Percentiles rank a stretch among this genome's conserved stretches.
Evolutionary conservation across 2,329 filamentous ascomycete species (phyloP).

Genomic region (Kalmusia sp.): DNA sequence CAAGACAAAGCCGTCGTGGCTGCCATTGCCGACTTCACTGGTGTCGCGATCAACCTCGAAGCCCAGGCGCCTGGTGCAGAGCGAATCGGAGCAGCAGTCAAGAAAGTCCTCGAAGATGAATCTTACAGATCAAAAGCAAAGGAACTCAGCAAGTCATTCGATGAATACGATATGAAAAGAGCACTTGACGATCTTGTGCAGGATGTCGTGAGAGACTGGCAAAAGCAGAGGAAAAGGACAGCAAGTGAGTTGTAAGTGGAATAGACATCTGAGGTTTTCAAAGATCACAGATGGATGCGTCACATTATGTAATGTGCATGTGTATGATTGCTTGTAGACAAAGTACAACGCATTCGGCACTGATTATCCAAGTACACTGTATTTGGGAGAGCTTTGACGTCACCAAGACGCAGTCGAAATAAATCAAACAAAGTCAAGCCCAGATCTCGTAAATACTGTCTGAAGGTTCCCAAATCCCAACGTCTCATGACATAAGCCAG

Average conservation of each 20-base stretch:
- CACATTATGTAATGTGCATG: too few species aligned
- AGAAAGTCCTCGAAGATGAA: conserved; percentile 18
- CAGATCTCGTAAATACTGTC: too few species aligned
- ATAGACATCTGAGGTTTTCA: too few species aligned
- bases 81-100: conserved; percentile 22
- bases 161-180: conserved; percentile 23
- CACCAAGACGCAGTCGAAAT: too few species aligned
- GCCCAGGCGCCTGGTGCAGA: conserved; percentile 38
- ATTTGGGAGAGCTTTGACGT: too few species aligned
- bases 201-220: conserved; percentile 19
- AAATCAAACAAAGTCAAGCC: too few species aligned
- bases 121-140: conserved; percentile 25
- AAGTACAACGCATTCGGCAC: too few species aligned
- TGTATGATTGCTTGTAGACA: too few species aligned
- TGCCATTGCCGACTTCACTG: conserved; percentile 52
- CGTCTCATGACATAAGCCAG: too few species aligned
- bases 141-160: conserved; percentile 26
- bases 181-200: conserved; percentile 28
- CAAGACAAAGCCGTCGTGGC: conserved; percentile 52
- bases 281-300: too few species aligned
- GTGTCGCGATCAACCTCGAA: conserved; percentile 55
- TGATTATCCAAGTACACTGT: too few species aligned
- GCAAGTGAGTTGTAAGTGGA: background rate
- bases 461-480: too few species aligned
- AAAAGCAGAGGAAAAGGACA: background rate